Evolutionary conservation across 2,329 filamentous ascomycete genomes (phyloP), one percentile per base, ranked within the genome.

Genomic region (Penicillium sp.): DNA sequence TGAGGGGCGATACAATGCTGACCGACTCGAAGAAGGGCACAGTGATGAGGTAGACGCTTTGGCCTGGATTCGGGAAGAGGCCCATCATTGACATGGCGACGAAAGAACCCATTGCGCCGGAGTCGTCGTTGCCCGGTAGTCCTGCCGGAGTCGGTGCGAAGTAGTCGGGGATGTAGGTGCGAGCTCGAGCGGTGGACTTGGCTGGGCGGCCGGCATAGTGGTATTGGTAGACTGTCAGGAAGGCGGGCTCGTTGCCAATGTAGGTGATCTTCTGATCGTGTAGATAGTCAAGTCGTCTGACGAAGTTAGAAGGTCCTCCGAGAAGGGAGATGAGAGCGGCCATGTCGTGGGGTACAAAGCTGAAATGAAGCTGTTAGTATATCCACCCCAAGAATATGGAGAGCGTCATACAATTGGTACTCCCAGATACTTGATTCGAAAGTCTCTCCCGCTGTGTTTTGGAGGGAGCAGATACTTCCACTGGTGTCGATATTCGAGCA

Each of bases 81-180:
- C 84, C 84, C 74, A 87, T 80, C 82, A 87, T 86, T 6, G 77
- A 72, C 12, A 86, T 79, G 0, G 81, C 80, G 1, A 81, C 71
- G 53, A 86, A 87, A 0, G 77, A 78, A 29, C 82, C 83, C 83
- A 87, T 87, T 1, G 84, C 81, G 3, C 84, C 84, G 31, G 76
- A 79, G 63, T 87, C 84, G 56, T 87, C 83, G 60, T 87, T 87
- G 0, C 84, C 84, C 0, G 84, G 82, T 1, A 87, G 76, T 0
- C 83, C 84, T 1, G 50, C 68, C 0, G 79, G 69, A 0, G 77
- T 79, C 1, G 78, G 74, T 53, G 77, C 74, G 69, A 87, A 87
- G 58, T 74, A 81, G 1, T 69, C 67, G 0, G 83, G 83, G 33
- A 86, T 84, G 60, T 86, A 86, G 55, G 74, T 79, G 59, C 85